phyloP scores from a whole-genome alignment of 2,329 filamentous ascomycete species.

The Domatiomyces catenatus region DNA sequence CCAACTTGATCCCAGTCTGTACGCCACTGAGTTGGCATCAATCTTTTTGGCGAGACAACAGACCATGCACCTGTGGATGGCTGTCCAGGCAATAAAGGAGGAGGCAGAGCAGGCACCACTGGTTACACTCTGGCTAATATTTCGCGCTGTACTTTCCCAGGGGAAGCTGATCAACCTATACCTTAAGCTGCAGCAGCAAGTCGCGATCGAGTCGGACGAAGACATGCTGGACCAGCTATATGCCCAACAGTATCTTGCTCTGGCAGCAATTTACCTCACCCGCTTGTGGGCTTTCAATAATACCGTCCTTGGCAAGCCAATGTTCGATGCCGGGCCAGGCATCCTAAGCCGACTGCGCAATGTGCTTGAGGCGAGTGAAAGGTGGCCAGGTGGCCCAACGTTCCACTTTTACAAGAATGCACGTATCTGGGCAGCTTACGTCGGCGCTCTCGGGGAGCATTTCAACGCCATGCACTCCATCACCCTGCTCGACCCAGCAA shows the following conservation, averaged over 20 bases:
- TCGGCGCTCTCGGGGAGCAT: conserved; percentile 5
- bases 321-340: conserved; percentile 2
- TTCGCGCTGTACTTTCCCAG: background rate
- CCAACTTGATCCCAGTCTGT: background rate
- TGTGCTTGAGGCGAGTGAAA: background rate
- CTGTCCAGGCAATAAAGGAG: background rate
- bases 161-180: background rate
- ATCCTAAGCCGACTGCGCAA: conserved; percentile 1
- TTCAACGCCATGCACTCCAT: background rate
- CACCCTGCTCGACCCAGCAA: background rate
- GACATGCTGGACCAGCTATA: conserved; percentile 1
- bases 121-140: background rate
- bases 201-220: background rate
- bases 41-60: background rate
- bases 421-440: conserved; percentile 5
- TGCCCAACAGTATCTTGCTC: conserved; percentile 5
- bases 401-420: conserved; percentile 2
- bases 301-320: conserved; percentile 3
- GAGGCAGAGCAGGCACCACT: background rate
- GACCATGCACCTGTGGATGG: background rate
- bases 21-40: background rate
- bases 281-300: conserved; percentile 2
- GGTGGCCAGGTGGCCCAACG: background rate
- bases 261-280: conserved; percentile 3
- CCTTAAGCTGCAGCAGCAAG: background rate